These are phyloP conservation scores for Coelastrella sp. DNA, from an alignment of 139 green algal species.

Conservation along the genomic window DNA sequence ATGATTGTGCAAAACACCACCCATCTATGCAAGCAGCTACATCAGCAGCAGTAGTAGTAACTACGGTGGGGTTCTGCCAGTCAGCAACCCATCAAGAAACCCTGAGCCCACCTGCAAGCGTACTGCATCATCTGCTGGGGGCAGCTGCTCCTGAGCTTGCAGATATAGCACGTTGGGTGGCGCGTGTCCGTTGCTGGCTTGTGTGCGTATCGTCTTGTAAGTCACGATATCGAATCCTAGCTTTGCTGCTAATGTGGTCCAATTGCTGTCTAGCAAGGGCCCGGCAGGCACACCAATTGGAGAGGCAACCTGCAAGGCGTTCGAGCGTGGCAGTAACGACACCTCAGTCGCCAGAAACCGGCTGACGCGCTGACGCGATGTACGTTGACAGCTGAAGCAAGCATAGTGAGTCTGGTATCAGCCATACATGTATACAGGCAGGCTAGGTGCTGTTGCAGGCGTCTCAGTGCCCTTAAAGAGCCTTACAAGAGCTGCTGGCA, in stretches of 20 bases:
- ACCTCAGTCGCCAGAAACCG: neutral
- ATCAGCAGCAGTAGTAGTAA: neutral
- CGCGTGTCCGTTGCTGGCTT: constrained; percentile 13
- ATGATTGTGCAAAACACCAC: too few species aligned
- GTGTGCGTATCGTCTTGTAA: constrained; percentile 57
- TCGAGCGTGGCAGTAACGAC: neutral
- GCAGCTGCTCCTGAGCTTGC: constrained; percentile 5
- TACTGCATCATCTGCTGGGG: neutral
- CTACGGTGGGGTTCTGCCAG: neutral
- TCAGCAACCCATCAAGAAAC: neutral
- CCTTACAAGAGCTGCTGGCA: too few species aligned
- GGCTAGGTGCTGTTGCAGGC: too few species aligned
- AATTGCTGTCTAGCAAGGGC: constrained; percentile 50
- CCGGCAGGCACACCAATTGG: constrained; percentile 51
- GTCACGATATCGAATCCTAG: constrained; percentile 53
- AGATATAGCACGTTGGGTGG: constrained; percentile 41
- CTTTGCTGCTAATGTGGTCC: constrained; percentile 40
- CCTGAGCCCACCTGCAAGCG: neutral
- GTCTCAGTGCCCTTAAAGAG: too few species aligned
- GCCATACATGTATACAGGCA: neutral
- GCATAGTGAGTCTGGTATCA: too few species aligned
- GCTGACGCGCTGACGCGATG: neutral
- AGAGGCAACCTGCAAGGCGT: constrained; percentile 41
- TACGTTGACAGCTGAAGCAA: too few species aligned
- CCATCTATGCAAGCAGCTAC: too few species aligned